Percentiles rank a stretch among this genome's conserved stretches.
phyloP scores from a whole-genome alignment of 495 filamentous ascomycete genomes.

The Talaromyces adpressus region DNA sequence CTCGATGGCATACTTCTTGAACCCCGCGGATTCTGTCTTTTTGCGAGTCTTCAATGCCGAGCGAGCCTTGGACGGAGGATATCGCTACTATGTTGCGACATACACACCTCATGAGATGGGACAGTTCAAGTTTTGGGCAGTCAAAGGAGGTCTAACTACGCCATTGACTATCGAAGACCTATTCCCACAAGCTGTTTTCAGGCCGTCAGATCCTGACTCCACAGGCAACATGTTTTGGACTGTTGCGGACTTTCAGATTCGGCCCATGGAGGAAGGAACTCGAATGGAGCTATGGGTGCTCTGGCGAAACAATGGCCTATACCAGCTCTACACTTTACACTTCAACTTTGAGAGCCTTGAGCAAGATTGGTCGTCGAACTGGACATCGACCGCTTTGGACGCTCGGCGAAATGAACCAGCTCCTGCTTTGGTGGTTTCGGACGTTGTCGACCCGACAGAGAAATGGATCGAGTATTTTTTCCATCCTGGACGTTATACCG shows the following conservation, averaged over 20 bases:
- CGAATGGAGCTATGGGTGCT: slow-evolving; percentile 72
- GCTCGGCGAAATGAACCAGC: slow-evolving; percentile 44
- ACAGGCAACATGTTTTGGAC: slow-evolving; percentile 79
- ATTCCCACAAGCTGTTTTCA: slow-evolving; percentile 52
- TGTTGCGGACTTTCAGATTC: slow-evolving; percentile 74
- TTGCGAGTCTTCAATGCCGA: slow-evolving; percentile 61
- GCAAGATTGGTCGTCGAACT: slow-evolving; percentile 58
- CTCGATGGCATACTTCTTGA: slow-evolving; percentile 60
- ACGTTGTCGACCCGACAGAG: slow-evolving; percentile 50
- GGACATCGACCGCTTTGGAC: slow-evolving; percentile 66
- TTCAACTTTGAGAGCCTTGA: slow-evolving; percentile 45
- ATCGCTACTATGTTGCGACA: slow-evolving; percentile 68
- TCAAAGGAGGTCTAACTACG: slow-evolving; percentile 55
- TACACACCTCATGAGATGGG: slow-evolving; percentile 82
- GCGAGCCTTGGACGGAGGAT: slow-evolving; percentile 44
- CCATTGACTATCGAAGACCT: slow-evolving; percentile 62
- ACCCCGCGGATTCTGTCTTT: slow-evolving; percentile 64
- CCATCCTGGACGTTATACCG: slow-evolving; percentile 69
- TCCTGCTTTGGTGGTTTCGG: slow-evolving; percentile 49
- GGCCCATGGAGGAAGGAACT: slow-evolving; percentile 40
- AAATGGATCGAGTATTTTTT: slow-evolving; percentile 60
- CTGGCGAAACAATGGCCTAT: slow-evolving; percentile 77
- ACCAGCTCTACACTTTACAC: slow-evolving; percentile 62
- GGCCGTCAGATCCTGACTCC: slow-evolving; percentile 59
- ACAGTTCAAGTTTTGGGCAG: slow-evolving; percentile 93